A percentile compares a stretch with the other conserved stretches of the same genome.
Evolutionary conservation across 208 protist species (phyloP).

Genomic region (Perkinsela sp.): DNA sequence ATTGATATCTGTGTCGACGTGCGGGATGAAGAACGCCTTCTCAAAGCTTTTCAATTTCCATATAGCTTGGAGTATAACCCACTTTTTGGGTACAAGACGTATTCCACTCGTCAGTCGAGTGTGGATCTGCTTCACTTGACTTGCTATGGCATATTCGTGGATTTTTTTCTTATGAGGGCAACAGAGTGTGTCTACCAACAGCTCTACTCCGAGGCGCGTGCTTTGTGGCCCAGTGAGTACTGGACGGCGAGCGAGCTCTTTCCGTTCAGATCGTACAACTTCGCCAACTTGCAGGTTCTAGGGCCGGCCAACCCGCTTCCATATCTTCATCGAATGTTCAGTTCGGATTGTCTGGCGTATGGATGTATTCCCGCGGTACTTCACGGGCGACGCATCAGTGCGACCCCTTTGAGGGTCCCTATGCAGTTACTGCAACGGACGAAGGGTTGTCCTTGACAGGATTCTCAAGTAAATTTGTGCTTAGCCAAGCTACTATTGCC

Average conservation of each 20-base stretch:
- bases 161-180: constrained; percentile 7
- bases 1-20: constrained; percentile 7
- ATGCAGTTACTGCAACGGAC: no score
- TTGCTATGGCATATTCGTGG: constrained; percentile 8
- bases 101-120: neutral
- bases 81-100: constrained; percentile 12
- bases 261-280: neutral
- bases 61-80: constrained; percentile 7
- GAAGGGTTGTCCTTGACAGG: no score
- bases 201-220: neutral
- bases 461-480: no score
- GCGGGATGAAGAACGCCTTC: constrained; percentile 6
- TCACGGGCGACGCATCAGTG: neutral
- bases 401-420: neutral
- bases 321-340: neutral
- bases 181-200: neutral
- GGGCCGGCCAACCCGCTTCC: neutral
- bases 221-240: neutral
- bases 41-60: constrained; percentile 4
- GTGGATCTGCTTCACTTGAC: neutral
- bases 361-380: neutral
- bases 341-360: neutral
- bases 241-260: neutral
- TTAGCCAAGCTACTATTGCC: no score
- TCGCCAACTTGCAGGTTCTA: neutral